Evolutionary conservation across 768 basidiomycete species (phyloP).

Genomic region (Russula emetica): DNA sequence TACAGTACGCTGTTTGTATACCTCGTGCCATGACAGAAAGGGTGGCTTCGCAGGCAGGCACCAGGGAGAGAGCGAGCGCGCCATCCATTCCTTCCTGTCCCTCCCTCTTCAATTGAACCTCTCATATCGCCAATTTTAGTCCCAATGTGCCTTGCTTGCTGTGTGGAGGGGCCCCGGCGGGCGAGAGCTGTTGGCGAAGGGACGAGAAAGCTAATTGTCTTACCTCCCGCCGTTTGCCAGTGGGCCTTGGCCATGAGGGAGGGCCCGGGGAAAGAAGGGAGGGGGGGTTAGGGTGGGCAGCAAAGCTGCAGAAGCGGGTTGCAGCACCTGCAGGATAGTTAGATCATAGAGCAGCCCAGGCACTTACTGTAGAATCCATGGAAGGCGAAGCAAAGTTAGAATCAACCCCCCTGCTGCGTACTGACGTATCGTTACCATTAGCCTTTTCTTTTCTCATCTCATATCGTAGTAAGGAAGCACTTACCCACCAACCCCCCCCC

Average conservation of each 20-base stretch:
- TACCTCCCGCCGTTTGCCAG: neutral
- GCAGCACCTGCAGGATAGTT: neutral
- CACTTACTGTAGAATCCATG: neutral
- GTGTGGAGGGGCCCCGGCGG: neutral
- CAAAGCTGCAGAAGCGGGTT: neutral
- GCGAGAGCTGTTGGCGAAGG: neutral
- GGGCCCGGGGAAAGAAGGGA: neutral
- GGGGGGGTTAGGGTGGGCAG: neutral
- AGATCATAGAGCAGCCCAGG: neutral
- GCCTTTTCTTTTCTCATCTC: neutral
- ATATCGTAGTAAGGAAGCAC: no score
- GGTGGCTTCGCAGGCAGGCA: constrained; percentile 20
- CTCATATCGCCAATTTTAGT: neutral
- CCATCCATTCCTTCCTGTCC: neutral
- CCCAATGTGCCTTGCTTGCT: neutral
- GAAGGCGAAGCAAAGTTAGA: neutral
- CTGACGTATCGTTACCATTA: neutral
- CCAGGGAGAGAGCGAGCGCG: constrained; percentile 9
- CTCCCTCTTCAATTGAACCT: no score
- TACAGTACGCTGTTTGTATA: neutral
- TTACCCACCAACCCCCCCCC: no score
- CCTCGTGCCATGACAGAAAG: neutral
- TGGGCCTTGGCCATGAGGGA: neutral
- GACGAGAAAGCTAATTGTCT: neutral
- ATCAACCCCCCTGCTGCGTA: neutral